Evolutionary conservation across 106 monocot genomes (phyloP), one percentile per base, ranked within the genome.

Genomic region (Acanthochlamys bracteata): DNA sequence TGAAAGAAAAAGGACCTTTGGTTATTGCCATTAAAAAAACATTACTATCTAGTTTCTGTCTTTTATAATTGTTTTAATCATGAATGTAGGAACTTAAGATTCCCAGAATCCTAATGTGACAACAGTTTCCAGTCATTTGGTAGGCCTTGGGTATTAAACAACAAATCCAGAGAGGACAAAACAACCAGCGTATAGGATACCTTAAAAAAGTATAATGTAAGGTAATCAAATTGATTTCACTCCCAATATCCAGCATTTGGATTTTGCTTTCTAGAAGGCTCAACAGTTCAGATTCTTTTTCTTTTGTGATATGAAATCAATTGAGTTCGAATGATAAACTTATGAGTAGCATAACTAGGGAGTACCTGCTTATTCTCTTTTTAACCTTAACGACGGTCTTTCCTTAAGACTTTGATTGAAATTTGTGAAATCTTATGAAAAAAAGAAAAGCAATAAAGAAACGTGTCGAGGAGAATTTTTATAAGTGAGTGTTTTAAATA

Each of bases 111-210:
- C 20, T 7, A 24, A 21, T 19, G 24, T 22, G 64, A 64, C 64
- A 64, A 64, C 10, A 64, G 64, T 46, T 64, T 64, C 43, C 14
- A 64, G 46, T 64, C 64, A 43, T 23, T 21, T 0, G 45, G 64
- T 64, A 64, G 45, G 45, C 15, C 20, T 43, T 23, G 12, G 0
- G 12, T 15, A 47, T 22, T 16, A 64, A 64, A 64, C 62, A 10
- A 62, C 19, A 41, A 57, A 57, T 12, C 57, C 1, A 8, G 51
- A 19, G 51, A 51, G 51, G n/a, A 15, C 13, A 51, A 57, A 24
- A 57, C 33, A 33, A 33, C 33, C 33, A n/a, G n/a, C n/a, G n/a
- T n/a, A n/a, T n/a, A n/a, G n/a, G n/a, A n/a, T n/a, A 33, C 33
- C 33, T 33, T 33, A 33, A 33, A n/a, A n/a, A n/a, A 6, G 33